These are phyloP conservation scores for Cladophialophora carrionii DNA, from an alignment of 2,329 filamentous ascomycete genomes.

Conservation along the genomic window DNA sequence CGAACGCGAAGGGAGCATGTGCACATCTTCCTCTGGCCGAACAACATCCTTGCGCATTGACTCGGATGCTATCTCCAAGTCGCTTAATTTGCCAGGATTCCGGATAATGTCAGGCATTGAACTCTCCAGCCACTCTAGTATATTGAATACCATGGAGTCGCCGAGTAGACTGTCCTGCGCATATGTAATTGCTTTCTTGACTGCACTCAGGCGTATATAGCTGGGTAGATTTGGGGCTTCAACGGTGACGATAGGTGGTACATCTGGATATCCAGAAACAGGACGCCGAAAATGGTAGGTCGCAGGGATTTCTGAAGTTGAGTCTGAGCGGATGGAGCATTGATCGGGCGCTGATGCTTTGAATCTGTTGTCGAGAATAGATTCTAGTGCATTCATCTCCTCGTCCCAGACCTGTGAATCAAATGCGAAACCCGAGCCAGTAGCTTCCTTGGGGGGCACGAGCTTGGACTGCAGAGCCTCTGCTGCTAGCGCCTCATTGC, in stretches of 20 bases:
- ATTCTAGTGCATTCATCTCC: slow-evolving; percentile 79
- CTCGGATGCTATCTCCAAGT: slow-evolving; percentile 78
- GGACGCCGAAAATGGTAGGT: slow-evolving; percentile 70
- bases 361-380: slow-evolving; percentile 80
- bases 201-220: slow-evolving; percentile 88
- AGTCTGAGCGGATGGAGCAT: slow-evolving; percentile 70
- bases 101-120: slow-evolving; percentile 81
- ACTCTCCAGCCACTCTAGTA: slow-evolving; percentile 89
- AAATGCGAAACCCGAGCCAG: neutral
- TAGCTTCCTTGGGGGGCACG: slow-evolving; percentile 30
- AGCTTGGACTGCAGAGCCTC: slow-evolving; percentile 76
- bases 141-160: slow-evolving; percentile 87
- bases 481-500: slow-evolving; percentile 76
- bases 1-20: neutral
- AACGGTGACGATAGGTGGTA: slow-evolving; percentile 65
- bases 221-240: slow-evolving; percentile 68
- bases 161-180: slow-evolving; percentile 72
- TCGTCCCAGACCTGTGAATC: slow-evolving; percentile 73
- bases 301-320: slow-evolving; percentile 13
- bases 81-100: slow-evolving; percentile 78
- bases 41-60: slow-evolving; percentile 39
- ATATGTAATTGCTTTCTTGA: slow-evolving; percentile 74
- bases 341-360: slow-evolving; percentile 62
- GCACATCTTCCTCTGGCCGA: neutral
- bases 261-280: slow-evolving; percentile 67